Evolutionary conservation across 345 rosid genomes (phyloP).

Genomic region (Ricinus communis): DNA sequence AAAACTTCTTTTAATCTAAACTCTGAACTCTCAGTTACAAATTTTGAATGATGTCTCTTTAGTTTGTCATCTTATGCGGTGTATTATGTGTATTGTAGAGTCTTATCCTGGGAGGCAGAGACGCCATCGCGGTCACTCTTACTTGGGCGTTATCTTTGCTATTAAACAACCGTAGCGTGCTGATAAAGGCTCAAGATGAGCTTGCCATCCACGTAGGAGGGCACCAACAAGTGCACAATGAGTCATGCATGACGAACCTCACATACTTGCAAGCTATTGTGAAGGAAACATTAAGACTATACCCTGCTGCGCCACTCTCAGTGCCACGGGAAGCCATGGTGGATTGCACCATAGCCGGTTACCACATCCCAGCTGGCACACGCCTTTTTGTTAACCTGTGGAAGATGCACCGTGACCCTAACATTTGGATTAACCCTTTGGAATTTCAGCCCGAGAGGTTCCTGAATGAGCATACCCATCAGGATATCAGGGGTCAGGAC

Average conservation of each 20-base stretch:
- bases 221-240: slow-evolving; percentile 12
- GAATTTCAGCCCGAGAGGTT: slow-evolving; percentile 27
- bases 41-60: too few species aligned
- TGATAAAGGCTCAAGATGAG: slow-evolving; percentile 13
- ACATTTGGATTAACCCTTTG: slow-evolving; percentile 13
- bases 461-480: slow-evolving; percentile 5
- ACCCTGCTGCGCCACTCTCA: slow-evolving; percentile 19
- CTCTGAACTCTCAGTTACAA: too few species aligned
- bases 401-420: slow-evolving; percentile 21
- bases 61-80: too few species aligned
- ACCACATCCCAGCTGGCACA: slow-evolving; percentile 14
- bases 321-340: slow-evolving; percentile 16
- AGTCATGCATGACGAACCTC: slow-evolving; percentile 12
- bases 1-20: too few species aligned
- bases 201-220: slow-evolving; percentile 11
- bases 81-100: not conserved
- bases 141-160: slow-evolving; percentile 10
- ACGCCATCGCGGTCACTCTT: not conserved
- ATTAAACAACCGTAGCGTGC: slow-evolving; percentile 7
- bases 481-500: slow-evolving; percentile 14
- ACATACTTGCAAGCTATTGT: slow-evolving; percentile 22
- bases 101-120: slow-evolving; percentile 16
- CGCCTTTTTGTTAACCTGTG: too few species aligned
- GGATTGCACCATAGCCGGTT: slow-evolving; percentile 15
- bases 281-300: slow-evolving; percentile 17